Percentiles rank a stretch among this genome's conserved stretches.
These are phyloP conservation scores for Blattamonas nauphoetae DNA, from an alignment of 78 protist species.

Conservation along the genomic window DNA sequence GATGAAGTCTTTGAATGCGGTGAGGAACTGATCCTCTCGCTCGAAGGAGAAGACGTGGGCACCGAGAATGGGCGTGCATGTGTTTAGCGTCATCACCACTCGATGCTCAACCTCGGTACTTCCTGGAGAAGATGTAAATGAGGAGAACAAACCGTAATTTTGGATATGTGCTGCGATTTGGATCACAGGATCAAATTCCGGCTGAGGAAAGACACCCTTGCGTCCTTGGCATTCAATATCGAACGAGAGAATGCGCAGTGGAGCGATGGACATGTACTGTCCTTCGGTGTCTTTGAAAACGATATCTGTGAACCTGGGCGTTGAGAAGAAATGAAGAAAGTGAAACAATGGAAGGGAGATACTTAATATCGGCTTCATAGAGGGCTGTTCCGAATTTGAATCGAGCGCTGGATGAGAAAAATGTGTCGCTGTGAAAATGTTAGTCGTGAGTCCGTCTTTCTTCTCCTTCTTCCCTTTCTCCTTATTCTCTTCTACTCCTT, in stretches of 20 bases:
- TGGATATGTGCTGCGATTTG: slow-evolving; percentile 82
- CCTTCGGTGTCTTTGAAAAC: slow-evolving; percentile 44
- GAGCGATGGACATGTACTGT: slow-evolving; percentile 77
- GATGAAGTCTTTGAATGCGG: slow-evolving; percentile 48
- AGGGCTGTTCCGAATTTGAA: too few relatives aligned
- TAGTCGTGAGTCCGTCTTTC: too few relatives aligned
- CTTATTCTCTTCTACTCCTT: too few relatives aligned
- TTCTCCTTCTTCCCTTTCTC: too few relatives aligned
- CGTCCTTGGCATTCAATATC: slow-evolving; percentile 96
- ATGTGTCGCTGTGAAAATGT: too few relatives aligned
- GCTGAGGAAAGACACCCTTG: slow-evolving; percentile 90
- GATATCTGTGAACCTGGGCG: not conserved
- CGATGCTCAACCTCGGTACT: not conserved
- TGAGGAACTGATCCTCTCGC: slow-evolving; percentile 64
- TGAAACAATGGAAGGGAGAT: too few relatives aligned
- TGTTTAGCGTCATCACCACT: slow-evolving; percentile 58
- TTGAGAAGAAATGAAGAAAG: too few relatives aligned
- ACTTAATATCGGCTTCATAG: too few relatives aligned
- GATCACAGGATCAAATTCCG: slow-evolving; percentile 93
- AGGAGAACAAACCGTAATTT: not conserved
- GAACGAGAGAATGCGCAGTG: slow-evolving; percentile 83
- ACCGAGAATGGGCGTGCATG: slow-evolving; percentile 82
- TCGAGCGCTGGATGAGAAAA: too few relatives aligned
- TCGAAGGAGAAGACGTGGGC: slow-evolving; percentile 63
- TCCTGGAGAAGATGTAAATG: not conserved